phyloP scores from a whole-genome alignment of 352 stramenopile species.

The Pythium phragmiticola region DNA sequence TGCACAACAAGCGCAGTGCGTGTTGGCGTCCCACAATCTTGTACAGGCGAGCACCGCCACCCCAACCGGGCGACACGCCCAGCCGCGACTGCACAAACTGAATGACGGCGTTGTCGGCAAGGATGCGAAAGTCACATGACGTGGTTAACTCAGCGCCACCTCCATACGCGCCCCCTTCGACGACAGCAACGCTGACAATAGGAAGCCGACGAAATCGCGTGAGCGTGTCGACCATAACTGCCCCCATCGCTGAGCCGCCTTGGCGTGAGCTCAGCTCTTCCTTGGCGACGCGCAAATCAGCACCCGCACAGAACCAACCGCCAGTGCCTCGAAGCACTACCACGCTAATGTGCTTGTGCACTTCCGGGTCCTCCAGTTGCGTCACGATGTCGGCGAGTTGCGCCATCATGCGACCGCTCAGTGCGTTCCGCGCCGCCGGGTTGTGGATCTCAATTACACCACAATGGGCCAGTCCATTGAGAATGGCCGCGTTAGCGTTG shows the following conservation, averaged over 20 bases:
- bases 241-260: slow-evolving; percentile 62
- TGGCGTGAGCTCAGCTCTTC: slow-evolving; percentile 70
- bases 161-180: slow-evolving; percentile 81
- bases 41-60: slow-evolving; percentile 69
- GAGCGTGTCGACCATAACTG: slow-evolving; percentile 73
- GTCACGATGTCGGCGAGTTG: slow-evolving; percentile 71
- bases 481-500: background rate
- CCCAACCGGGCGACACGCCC: slow-evolving; percentile 84
- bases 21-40: slow-evolving; percentile 75
- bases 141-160: slow-evolving; percentile 83
- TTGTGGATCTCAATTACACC: slow-evolving; percentile 75
- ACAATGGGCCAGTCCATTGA: slow-evolving; percentile 37
- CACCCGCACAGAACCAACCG: slow-evolving; percentile 84
- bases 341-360: slow-evolving; percentile 56
- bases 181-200: slow-evolving; percentile 71
- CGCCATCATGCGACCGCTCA: slow-evolving; percentile 90
- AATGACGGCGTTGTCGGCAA: slow-evolving; percentile 61
- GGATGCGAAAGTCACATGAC: slow-evolving; percentile 79
- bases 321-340: slow-evolving; percentile 55
- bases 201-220: slow-evolving; percentile 71
- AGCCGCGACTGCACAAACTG: slow-evolving; percentile 86
- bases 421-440: slow-evolving; percentile 59
- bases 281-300: slow-evolving; percentile 78
- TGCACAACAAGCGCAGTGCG: slow-evolving; percentile 72
- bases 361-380: slow-evolving; percentile 49